Evolutionary conservation across 106 monocot genomes (phyloP).

Genomic region (Vanilla planifolia): DNA sequence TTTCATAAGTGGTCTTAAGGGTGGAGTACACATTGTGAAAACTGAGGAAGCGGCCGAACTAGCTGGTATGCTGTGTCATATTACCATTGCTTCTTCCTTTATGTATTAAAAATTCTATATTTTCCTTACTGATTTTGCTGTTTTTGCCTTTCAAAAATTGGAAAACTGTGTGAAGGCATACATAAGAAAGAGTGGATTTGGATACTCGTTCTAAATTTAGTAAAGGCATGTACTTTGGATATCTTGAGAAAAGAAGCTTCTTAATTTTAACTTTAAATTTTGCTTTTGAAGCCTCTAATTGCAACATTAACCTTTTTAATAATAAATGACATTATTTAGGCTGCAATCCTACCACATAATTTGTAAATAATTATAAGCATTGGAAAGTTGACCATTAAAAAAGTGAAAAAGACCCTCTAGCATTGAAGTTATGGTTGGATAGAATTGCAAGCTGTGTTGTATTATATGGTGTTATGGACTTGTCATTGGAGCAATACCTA

Average conservation of each 20-base stretch:
- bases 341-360: not conserved
- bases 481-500: not conserved
- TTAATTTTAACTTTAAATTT: not conserved
- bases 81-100: not conserved
- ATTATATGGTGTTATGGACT: not conserved
- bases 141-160: too few relatives aligned
- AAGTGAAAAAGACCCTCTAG: not conserved
- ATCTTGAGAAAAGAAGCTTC: not conserved
- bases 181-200: not conserved
- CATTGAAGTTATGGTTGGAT: not conserved
- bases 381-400: not conserved
- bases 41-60: constrained; percentile 64
- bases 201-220: not conserved
- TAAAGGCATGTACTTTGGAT: not conserved
- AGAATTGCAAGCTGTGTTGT: not conserved
- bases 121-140: too few relatives aligned
- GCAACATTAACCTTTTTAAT: not conserved
- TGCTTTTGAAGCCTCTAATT: not conserved
- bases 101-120: not conserved
- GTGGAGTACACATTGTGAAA: constrained; percentile 99
- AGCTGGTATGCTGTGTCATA: constrained; percentile 37
- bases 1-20: constrained; percentile 88
- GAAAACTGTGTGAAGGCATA: too few relatives aligned
- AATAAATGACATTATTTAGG: not conserved
- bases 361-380: not conserved